Conservation (phyloP, 1,139 yeast genomes). For the Geotrichum carabidarum region DNA sequence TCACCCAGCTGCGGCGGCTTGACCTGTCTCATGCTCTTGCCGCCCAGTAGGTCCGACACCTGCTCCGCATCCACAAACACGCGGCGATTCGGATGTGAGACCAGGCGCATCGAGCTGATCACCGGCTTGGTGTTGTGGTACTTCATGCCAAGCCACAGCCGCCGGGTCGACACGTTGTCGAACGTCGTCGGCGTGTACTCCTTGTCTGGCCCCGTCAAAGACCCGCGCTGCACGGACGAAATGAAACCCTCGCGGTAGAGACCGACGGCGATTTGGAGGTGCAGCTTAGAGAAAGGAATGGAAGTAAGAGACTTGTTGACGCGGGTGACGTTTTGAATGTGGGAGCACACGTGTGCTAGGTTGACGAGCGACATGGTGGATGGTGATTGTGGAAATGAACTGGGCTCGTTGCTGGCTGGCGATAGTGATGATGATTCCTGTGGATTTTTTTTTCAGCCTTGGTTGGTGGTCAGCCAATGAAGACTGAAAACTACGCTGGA, state of each 20-base stretch:
- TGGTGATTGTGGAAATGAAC: background rate
- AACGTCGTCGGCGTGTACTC: conserved; percentile 74
- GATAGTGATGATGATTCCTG: background rate
- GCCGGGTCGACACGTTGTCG: conserved; percentile 78
- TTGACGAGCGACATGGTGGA: conserved; percentile 71
- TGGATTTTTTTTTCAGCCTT: background rate
- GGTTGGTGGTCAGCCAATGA: background rate
- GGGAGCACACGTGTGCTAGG: conserved; percentile 81
- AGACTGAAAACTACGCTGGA: background rate
- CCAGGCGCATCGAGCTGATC: conserved; percentile 61
- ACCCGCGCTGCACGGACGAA: conserved; percentile 78
- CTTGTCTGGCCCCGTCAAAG: conserved; percentile 81
- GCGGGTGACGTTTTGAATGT: conserved; percentile 79
- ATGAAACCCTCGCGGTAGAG: conserved; percentile 89
- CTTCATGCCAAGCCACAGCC: conserved; percentile 88
- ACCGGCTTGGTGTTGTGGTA: conserved; percentile 80
- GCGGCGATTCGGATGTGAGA: conserved; percentile 81
- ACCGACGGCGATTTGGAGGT: conserved; percentile 76
- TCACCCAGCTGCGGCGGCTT: conserved; percentile 89
- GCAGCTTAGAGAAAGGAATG: conserved; percentile 78
- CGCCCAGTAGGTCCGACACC: conserved; percentile 67
- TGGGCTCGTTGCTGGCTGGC: background rate
- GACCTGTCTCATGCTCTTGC: conserved; percentile 67
- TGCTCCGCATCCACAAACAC: conserved; percentile 61
- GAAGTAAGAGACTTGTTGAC: conserved; percentile 71